Percentiles rank a stretch among this genome's conserved stretches.
Evolutionary conservation across 2,329 filamentous ascomycete genomes (phyloP).

Genomic region (Cladosporium colombiae): DNA sequence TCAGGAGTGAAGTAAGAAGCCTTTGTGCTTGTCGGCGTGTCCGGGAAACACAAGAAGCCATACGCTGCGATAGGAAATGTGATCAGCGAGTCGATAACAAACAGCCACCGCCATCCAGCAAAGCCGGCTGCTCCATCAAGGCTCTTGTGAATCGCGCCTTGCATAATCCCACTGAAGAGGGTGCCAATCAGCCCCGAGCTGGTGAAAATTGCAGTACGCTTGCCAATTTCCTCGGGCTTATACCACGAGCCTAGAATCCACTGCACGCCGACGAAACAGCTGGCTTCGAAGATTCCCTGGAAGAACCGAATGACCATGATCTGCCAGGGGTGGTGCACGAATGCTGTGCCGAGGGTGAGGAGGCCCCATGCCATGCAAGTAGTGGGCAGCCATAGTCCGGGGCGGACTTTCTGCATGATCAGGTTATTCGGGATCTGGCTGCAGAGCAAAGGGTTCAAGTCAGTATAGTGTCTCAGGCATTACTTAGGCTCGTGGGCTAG

Average conservation of each 20-base stretch:
- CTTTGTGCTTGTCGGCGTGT: conserved; percentile 27
- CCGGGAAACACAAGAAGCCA: conserved; percentile 57
- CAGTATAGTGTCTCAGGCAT: too few species aligned
- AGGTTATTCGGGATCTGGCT: conserved; percentile 64
- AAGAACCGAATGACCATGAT: conserved; percentile 63
- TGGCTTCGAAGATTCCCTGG: conserved; percentile 37
- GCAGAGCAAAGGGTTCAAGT: too few species aligned
- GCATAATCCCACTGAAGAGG: conserved; percentile 19
- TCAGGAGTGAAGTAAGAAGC: conserved; percentile 23
- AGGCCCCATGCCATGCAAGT: conserved; percentile 60
- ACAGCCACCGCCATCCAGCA: conserved; percentile 51
- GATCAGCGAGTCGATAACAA: conserved; percentile 58
- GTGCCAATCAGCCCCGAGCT: conserved; percentile 10
- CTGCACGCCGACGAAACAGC: conserved; percentile 32
- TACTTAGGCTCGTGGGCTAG: too few species aligned
- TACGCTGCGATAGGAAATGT: conserved; percentile 55
- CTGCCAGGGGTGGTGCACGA: conserved; percentile 51
- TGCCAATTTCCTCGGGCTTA: conserved; percentile 27
- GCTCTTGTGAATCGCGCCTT: conserved; percentile 28
- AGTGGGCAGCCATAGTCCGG: conserved; percentile 53
- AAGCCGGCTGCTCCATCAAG: conserved; percentile 44
- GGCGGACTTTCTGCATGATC: conserved; percentile 63
- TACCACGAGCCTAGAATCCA: conserved; percentile 33
- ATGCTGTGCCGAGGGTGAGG: conserved; percentile 57
- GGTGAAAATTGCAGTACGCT: conserved; percentile 20